phyloP scores from a whole-genome alignment of 2,329 filamentous ascomycete species.

The Verticillium tricorpus region DNA sequence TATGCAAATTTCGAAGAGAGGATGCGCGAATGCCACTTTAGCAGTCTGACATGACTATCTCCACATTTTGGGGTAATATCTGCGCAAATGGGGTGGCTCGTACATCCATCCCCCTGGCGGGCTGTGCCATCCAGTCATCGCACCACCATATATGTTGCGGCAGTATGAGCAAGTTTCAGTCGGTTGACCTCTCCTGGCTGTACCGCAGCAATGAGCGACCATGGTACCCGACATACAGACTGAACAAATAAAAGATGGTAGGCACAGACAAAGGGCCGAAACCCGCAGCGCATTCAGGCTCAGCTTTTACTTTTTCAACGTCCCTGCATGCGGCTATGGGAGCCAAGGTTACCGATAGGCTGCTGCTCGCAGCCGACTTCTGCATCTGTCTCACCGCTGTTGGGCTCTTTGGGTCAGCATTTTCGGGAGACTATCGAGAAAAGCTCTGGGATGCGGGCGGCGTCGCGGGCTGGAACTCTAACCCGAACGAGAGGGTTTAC shows the following conservation, averaged over 20 bases:
- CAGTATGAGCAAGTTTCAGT: too few relatives aligned
- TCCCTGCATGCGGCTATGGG: background rate
- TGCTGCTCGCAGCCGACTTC: constrained; percentile 16
- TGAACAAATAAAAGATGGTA: background rate
- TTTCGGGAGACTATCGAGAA: constrained; percentile 17
- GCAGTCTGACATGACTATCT: too few relatives aligned
- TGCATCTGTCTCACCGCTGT: constrained; percentile 7
- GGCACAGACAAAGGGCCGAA: background rate
- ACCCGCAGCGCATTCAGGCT: background rate
- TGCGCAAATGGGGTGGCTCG: too few relatives aligned
- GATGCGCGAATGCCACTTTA: too few relatives aligned
- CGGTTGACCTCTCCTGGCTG: too few relatives aligned
- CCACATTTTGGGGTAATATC: too few relatives aligned
- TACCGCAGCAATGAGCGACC: too few relatives aligned
- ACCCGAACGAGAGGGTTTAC: constrained; percentile 22
- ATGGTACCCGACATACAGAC: background rate
- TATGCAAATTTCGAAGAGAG: too few relatives aligned
- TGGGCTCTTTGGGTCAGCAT: constrained; percentile 17
- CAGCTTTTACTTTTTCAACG: background rate
- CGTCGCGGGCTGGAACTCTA: constrained; percentile 23
- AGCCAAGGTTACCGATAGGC: background rate
- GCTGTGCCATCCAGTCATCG: too few relatives aligned
- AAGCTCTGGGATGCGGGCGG: constrained; percentile 22
- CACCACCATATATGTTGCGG: too few relatives aligned
- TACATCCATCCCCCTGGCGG: too few relatives aligned